These are phyloP conservation scores for Botrytis medusae DNA, from an alignment of 2,329 filamentous ascomycete species.

Conservation along the genomic window DNA sequence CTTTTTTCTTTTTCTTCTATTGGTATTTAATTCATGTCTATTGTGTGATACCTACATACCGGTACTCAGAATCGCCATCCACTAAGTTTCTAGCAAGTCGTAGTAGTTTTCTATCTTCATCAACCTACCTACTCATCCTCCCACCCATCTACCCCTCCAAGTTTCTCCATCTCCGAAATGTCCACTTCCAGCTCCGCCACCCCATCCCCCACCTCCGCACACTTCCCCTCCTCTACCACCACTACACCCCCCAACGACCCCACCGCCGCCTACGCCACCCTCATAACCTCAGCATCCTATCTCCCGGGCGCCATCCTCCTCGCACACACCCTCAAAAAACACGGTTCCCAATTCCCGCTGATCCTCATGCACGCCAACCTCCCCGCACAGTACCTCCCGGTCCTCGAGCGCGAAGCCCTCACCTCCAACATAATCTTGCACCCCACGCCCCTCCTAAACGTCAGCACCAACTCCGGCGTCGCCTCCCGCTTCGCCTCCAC, in stretches of 20 bases:
- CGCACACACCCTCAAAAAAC: constrained; percentile 67
- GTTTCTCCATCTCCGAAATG: neutral
- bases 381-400: constrained; percentile 46
- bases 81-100: fast-evolving
- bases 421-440: neutral
- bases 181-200: neutral
- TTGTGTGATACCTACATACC: too few relatives aligned
- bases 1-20: neutral
- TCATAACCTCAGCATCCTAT: constrained; percentile 79
- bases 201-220: neutral
- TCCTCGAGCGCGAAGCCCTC: neutral
- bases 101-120: neutral
- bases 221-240: neutral
- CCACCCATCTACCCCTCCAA: too few relatives aligned
- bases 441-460: neutral
- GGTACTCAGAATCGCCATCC: neutral
- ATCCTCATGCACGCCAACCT: constrained; percentile 56
- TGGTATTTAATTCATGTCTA: neutral
- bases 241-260: neutral
- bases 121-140: neutral
- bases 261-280: constrained; percentile 44
- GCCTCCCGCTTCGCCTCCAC: constrained; percentile 83
- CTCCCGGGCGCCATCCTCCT: constrained; percentile 78
- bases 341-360: constrained; percentile 68
- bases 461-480: constrained; percentile 38